Base-by-base conservation (phyloP, 768 basidiomycete genomes). In the Boletus tylopilopsis region DNA sequence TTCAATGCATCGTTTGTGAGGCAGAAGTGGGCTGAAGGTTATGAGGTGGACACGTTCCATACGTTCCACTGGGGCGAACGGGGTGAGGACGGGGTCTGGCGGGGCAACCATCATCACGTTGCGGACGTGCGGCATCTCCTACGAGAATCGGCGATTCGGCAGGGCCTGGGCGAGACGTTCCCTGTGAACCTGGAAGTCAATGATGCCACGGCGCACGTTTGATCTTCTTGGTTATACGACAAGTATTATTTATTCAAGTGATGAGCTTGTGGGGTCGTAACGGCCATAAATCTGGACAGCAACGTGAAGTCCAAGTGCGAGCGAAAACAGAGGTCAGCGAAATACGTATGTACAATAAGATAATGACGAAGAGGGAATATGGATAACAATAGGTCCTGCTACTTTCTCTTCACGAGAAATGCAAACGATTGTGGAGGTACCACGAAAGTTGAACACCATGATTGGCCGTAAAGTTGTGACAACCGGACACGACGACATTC, bases 1-100 rank as follows among this genome's bases (percentile, higher is more conserved):
- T 75, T 75, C 45, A 70, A 77, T 46, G 67, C 73, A 13, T 64
- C 64, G 21, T 78, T 73, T 53, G 77, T 78, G 47, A 68, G 76
- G 15, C 61, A 71, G 38, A 68, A 74, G 45, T 78, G 78, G 78
- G 58, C 54, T 0, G 61, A 71, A 47, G 76, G 76, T 2, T 69
- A 62, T 46, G 77, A 77, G 47, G 77, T 79, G 16, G 78, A 77
- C 50, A 73, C 77, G 9, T 77, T 78, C 57, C 77, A 78, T 50
- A 69, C 74, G 0, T 78, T 76, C 49, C 74, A 76, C 53, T 78
- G 77, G 76, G 75, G 73, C 10, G 74, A 76, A 42, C 65, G 47
- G 6, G 64, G 53, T 5, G 58, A 42, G 4, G 63, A 71, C 24
- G 71, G 69, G 3, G 42, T 56, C 24, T 76, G 75, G 72, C 59